Conservation (phyloP, 768 basidiomycete species). For the Lyophyllum shimeji region DNA sequence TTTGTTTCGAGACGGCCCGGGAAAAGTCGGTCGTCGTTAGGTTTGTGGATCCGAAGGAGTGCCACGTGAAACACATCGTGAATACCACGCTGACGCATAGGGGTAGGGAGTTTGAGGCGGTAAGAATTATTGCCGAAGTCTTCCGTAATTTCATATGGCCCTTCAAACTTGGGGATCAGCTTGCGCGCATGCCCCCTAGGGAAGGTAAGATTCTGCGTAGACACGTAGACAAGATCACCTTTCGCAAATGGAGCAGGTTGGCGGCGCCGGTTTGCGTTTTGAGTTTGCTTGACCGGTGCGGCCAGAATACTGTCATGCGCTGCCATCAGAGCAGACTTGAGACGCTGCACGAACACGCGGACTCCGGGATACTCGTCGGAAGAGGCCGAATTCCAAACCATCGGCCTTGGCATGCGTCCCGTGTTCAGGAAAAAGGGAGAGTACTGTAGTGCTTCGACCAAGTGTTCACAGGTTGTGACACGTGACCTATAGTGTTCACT, state of each 20-base stretch:
- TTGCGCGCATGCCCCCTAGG: not conserved
- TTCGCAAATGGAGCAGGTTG: not conserved
- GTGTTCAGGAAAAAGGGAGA: conserved; percentile 30
- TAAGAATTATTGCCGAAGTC: not conserved
- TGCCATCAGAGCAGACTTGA: conserved; percentile 17
- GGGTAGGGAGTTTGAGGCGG: conserved; percentile 19
- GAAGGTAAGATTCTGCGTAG: conserved; percentile 5
- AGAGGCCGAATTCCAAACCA: conserved; percentile 16
- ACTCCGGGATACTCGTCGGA: conserved; percentile 22
- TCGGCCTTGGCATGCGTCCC: conserved; percentile 17
- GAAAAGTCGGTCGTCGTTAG: conserved; percentile 28
- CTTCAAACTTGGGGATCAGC: not conserved
- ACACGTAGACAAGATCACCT: not conserved
- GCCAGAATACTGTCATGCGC: conserved; percentile 32
- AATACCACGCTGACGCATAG: conserved; percentile 8
- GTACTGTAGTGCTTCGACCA: conserved; percentile 28
- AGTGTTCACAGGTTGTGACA: not conserved
- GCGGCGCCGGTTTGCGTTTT: conserved; percentile 19
- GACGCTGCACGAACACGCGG: conserved; percentile 19
- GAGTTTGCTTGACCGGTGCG: conserved; percentile 17
- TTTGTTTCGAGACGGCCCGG: conserved; percentile 15
- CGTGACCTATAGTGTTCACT: not conserved
- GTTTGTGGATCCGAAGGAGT: conserved; percentile 17
- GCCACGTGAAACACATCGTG: conserved; percentile 31
- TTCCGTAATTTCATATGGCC: not conserved